These are phyloP conservation scores for Sisymbrium irio DNA, from an alignment of 345 rosid species.

Conservation along the genomic window DNA sequence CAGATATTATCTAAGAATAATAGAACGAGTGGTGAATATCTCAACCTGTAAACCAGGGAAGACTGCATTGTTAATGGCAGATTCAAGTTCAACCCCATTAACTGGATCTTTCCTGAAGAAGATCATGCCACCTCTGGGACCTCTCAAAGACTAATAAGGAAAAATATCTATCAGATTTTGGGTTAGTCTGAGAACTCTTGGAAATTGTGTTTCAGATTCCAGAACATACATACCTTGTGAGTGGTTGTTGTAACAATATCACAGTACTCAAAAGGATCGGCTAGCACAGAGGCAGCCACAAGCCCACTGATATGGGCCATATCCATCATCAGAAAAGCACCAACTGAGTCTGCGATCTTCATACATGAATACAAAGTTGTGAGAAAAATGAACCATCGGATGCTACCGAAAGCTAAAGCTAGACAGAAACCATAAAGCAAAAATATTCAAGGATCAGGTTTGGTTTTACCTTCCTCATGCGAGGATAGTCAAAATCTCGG, in stretches of 20 bases:
- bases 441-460: not conserved
- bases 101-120: conserved; percentile 78
- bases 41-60: conserved; percentile 92
- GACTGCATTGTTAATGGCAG: conserved; percentile 92
- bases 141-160: conserved; percentile 73
- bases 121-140: conserved; percentile 99
- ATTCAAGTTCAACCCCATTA: conserved; percentile 76
- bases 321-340: conserved; percentile 98
- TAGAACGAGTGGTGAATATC: not conserved
- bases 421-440: not conserved
- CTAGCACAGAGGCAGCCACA: conserved; percentile 89
- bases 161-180: not conserved
- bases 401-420: not conserved
- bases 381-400: conserved; percentile 13
- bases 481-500: conserved; percentile 89
- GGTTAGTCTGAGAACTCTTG: not conserved
- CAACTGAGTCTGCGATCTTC: conserved; percentile 89
- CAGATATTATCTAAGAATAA: not conserved
- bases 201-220: not conserved
- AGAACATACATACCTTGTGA: conserved; percentile 59
- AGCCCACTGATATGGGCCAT: conserved; percentile 99
- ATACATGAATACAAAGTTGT: conserved; percentile 20
- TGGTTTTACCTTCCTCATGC: conserved; percentile 76
- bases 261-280: conserved; percentile 82
- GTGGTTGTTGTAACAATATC: conserved; percentile 94